These are phyloP conservation scores for Lasiosphaeria ovina DNA, from an alignment of 495 filamentous ascomycete species.

Conservation along the genomic window DNA sequence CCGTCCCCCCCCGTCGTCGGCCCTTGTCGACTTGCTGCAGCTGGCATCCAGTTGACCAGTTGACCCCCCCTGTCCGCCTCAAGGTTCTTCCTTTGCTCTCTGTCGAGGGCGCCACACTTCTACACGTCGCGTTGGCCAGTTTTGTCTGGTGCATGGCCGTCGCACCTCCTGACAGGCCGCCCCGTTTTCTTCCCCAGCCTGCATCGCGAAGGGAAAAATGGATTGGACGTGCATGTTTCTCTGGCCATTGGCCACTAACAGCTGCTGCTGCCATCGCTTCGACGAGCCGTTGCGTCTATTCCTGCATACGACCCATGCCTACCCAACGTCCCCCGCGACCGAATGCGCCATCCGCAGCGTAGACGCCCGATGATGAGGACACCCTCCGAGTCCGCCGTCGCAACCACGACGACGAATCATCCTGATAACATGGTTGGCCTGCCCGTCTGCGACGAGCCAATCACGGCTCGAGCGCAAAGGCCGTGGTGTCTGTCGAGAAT, in stretches of 20 bases:
- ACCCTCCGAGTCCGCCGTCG: conserved; percentile 19
- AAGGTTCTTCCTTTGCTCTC: neutral
- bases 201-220: conserved; percentile 12
- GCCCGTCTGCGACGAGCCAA: conserved; percentile 10
- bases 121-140: conserved; percentile 19
- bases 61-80: neutral
- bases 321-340: conserved; percentile 31
- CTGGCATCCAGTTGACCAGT: conserved; percentile 7
- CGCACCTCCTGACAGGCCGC: conserved; percentile 30
- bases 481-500: conserved; percentile 20
- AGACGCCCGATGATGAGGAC: conserved; percentile 29
- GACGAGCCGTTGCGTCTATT: conserved; percentile 24
- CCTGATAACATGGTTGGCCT: conserved; percentile 19
- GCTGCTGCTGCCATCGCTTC: conserved; percentile 20
- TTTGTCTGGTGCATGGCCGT: conserved; percentile 9
- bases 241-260: conserved; percentile 23
- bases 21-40: conserved; percentile 8
- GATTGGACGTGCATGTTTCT: conserved; percentile 13
- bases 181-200: conserved; percentile 22
- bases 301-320: conserved; percentile 24
- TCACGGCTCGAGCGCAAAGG: conserved; percentile 26
- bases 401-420: conserved; percentile 15
- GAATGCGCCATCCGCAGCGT: conserved; percentile 12
- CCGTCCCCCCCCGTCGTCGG: neutral
- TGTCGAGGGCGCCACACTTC: conserved; percentile 12